Percentiles rank a stretch among this genome's conserved stretches.
These are phyloP conservation scores for Lactarius sanguifluus DNA, from an alignment of 768 basidiomycete genomes.

Conservation along the genomic window DNA sequence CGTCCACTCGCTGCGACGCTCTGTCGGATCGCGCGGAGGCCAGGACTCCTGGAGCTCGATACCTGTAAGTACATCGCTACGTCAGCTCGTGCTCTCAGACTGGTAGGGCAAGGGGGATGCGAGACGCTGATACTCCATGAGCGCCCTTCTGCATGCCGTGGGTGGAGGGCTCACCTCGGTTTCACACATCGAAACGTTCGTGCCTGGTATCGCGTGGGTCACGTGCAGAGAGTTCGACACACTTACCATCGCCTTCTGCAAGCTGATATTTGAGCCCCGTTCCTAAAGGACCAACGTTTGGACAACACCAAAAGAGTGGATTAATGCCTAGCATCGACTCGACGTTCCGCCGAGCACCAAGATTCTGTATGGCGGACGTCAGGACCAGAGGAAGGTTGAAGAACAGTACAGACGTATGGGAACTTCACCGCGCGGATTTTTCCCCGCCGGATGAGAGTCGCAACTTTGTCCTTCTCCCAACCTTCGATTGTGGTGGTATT, in stretches of 20 bases:
- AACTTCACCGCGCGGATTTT: constrained; percentile 90
- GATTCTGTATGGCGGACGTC: constrained; percentile 54
- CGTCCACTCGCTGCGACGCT: constrained; percentile 41
- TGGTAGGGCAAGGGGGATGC: background rate
- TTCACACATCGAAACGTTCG: constrained; percentile 15
- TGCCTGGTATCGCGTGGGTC: constrained; percentile 2
- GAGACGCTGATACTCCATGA: constrained; percentile 3
- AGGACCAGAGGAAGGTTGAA: background rate
- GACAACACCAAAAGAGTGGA: constrained; percentile 83
- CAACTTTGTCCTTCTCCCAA: constrained; percentile 96
- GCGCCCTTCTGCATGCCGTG: constrained; percentile 8
- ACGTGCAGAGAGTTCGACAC: constrained; percentile 42
- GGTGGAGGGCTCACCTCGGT: constrained; percentile 15
- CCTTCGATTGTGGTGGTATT: constrained; percentile 97
- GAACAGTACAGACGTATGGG: constrained; percentile 69
- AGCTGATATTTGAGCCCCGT: constrained; percentile 78
- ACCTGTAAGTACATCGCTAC: constrained; percentile 9
- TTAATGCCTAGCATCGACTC: constrained; percentile 74
- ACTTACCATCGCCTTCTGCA: constrained; percentile 74
- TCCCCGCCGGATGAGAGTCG: constrained; percentile 79
- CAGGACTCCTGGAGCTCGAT: constrained; percentile 40
- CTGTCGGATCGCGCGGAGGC: constrained; percentile 72
- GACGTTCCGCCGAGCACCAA: constrained; percentile 73
- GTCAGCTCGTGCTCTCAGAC: constrained; percentile 8
- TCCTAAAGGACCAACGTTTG: constrained; percentile 55